phyloP scores from a whole-genome alignment of 2,329 filamentous ascomycete genomes.

The Phyllosticta citrichinensis region DNA sequence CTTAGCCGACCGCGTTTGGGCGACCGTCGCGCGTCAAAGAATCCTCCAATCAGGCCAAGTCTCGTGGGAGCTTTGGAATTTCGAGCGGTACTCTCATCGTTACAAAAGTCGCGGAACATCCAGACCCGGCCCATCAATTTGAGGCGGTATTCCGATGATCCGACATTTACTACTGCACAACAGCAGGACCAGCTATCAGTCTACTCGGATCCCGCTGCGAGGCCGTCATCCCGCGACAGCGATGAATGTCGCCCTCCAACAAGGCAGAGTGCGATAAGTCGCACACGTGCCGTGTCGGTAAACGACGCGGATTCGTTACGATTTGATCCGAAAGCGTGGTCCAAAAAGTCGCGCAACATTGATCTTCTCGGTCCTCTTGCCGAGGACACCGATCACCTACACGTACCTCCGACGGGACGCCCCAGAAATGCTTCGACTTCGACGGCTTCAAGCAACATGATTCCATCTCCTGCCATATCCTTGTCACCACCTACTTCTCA shows the following conservation, averaged over 20 bases:
- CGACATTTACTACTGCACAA: constrained; percentile 35
- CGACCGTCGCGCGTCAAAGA: constrained; percentile 62
- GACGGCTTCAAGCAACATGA: background rate
- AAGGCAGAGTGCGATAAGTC: constrained; percentile 20
- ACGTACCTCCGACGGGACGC: background rate
- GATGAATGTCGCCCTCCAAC: constrained; percentile 12
- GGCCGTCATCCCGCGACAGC: constrained; percentile 21
- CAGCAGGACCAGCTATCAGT: constrained; percentile 38
- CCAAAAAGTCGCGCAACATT: constrained; percentile 2
- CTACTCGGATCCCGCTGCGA: constrained; percentile 36
- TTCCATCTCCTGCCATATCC: constrained; percentile 27
- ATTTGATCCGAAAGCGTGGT: constrained; percentile 30
- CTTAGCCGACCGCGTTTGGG: constrained; percentile 56
- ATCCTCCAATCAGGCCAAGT: constrained; percentile 74
- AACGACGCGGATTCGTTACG: constrained; percentile 44
- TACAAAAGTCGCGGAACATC: constrained; percentile 72
- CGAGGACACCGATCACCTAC: constrained; percentile 15
- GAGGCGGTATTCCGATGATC: constrained; percentile 60
- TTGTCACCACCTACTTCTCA: constrained; percentile 29
- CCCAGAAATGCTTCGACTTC: constrained; percentile 3
- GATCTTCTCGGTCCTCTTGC: constrained; percentile 26
- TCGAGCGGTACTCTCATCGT: constrained; percentile 74
- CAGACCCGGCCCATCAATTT: constrained; percentile 59
- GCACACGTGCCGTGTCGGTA: constrained; percentile 47
- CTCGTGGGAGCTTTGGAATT: constrained; percentile 91